Percentiles rank a stretch among this genome's conserved stretches.
Conservation (phyloP, 2,329 filamentous ascomycete species). For the Amphichorda felina region DNA sequence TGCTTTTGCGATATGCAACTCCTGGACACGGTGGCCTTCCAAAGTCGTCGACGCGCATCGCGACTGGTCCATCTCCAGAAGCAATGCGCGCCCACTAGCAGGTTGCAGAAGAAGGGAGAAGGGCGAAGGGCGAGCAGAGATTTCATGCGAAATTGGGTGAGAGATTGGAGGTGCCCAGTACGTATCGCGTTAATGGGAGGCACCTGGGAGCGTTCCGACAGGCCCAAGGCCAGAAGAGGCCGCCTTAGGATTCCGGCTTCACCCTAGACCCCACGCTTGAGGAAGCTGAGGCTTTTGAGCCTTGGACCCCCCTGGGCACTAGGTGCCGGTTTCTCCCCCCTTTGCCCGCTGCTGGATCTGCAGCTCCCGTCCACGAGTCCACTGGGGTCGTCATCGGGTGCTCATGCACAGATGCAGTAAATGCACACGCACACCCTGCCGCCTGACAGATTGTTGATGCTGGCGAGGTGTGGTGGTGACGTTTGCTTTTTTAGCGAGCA, state of each 20-base stretch:
- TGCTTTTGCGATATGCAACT: no score
- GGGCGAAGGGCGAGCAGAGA: no score
- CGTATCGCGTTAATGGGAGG: neutral
- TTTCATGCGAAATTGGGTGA: neutral
- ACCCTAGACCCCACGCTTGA: conserved; percentile 3
- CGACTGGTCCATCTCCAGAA: no score
- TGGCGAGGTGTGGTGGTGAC: no score
- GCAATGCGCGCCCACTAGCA: no score
- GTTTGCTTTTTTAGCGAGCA: no score
- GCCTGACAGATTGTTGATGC: neutral
- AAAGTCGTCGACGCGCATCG: no score
- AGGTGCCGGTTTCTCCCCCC: conserved; percentile 1
- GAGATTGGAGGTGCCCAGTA: neutral
- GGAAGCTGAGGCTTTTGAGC: no score
- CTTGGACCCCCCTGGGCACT: neutral
- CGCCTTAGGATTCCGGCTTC: conserved; percentile 1
- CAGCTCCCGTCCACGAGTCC: neutral
- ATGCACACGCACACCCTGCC: neutral
- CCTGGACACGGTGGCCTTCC: no score
- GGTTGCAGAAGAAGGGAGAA: no score
- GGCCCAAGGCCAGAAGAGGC: neutral
- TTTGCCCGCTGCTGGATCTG: neutral
- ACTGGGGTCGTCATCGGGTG: neutral
- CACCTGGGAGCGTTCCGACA: conserved; percentile 2
- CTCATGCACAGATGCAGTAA: neutral